Conservation (phyloP, 2,329 filamentous ascomycete species). For the Colletotrichum tamarilloi region DNA sequence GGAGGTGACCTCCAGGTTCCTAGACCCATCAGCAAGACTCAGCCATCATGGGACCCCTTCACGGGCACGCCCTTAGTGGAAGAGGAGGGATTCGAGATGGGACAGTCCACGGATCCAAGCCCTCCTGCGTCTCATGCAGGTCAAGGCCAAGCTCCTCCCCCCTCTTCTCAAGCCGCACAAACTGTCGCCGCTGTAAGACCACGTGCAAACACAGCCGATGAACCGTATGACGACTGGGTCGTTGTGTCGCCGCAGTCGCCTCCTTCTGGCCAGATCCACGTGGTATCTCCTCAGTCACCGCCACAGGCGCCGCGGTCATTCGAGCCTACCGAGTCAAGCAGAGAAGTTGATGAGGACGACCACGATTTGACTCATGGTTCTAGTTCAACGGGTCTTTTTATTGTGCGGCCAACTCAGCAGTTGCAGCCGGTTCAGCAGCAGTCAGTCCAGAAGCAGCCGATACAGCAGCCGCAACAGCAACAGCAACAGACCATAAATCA, state of each 20-base stretch:
- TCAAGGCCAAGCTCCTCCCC: neutral
- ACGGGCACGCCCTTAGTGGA: conserved; percentile 50
- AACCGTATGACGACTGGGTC: conserved; percentile 46
- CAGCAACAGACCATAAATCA: conserved; percentile 37
- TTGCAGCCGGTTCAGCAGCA: neutral
- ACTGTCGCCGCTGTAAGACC: neutral
- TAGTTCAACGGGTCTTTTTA: neutral
- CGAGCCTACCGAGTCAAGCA: conserved; percentile 11
- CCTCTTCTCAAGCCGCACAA: conserved; percentile 1
- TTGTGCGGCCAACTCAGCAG: neutral
- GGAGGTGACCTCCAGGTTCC: conserved; percentile 38
- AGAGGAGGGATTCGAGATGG: conserved; percentile 47
- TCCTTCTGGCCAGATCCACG: conserved; percentile 39
- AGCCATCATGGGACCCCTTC: conserved; percentile 48
- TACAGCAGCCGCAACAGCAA: neutral
- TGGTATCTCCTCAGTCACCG: conserved; percentile 38
- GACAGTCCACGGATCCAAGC: conserved; percentile 36
- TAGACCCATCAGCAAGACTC: conserved; percentile 48
- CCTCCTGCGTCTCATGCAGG: neutral
- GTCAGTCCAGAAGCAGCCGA: neutral
- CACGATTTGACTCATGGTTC: neutral
- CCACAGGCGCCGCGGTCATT: neutral
- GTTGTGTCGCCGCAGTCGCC: conserved; percentile 43
- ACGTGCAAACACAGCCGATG: conserved; percentile 28
- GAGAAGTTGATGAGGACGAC: neutral